Base-by-base conservation (phyloP, 495 filamentous ascomycete species). In the Xylaria castorea region DNA sequence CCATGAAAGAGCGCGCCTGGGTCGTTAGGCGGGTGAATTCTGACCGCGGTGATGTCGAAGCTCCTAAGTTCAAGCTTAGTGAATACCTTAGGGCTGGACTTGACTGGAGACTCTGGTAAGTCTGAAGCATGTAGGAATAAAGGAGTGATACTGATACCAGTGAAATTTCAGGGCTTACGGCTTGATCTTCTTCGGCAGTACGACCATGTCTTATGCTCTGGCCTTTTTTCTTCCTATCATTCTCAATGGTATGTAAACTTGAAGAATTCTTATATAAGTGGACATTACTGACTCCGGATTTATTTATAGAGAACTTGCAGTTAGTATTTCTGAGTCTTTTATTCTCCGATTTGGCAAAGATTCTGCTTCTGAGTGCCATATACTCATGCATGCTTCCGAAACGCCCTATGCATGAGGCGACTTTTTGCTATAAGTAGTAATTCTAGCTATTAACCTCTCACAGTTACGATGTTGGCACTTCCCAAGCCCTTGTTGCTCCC, bases 401-500 rank as follows among this genome's bases (percentile, higher is more conserved):
- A 42, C 11, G 12, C 38, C 12, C 11, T 14, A 12, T 12, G 9
- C 9, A 12, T 9, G 11, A 42, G 38, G 2, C 11, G 14, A 12
- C 14, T 42, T 9, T 14, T 14, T 2, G 38, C 14, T 42, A 42
- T 42, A 12, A 42, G 14, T 12, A 42, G 12, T 40, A 11, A 8
- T 8, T 40, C 38, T 40, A 12, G 14, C 38, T 9, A 42, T 42
- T 14, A 42, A 42, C 9, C 38, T 14, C 38, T 42, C 38, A 42
- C 1, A 86, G 86, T 8, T 92, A 88, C 79, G 75, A 75, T 57
- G 76, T 85, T 12, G 89, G 83, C 5, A 78, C 75, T 7, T 78
- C 89, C 0, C 87, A 89, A 77, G 91, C 88, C 73, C 84, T 92
- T 9, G 81, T 87, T 60, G 89, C 89, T 0, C 90, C 90, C 0